phyloP scores from a whole-genome alignment of 23 red algal species.

The Gracilaria caudata region DNA sequence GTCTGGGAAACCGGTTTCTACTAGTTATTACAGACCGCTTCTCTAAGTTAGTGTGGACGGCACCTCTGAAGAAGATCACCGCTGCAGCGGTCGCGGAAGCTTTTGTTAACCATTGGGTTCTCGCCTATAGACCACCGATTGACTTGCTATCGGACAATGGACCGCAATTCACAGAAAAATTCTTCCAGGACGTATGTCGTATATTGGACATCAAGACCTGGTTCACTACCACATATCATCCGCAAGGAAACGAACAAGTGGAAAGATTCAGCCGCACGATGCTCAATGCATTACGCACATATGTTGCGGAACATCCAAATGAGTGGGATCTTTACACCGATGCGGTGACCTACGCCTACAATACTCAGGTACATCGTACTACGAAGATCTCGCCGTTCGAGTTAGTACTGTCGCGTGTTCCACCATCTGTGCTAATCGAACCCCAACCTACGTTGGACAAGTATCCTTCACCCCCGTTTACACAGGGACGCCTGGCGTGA shows the following conservation, averaged over 20 bases:
- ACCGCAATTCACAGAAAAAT: not conserved
- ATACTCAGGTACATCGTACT: not conserved
- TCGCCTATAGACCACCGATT: not conserved
- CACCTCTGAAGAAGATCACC: not conserved
- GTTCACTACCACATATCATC: constrained; percentile 3
- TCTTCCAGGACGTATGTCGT: constrained; percentile 1
- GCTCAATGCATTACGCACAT: not conserved
- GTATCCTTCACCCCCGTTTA: not conserved
- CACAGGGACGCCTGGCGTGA: no score
- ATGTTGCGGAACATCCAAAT: not conserved
- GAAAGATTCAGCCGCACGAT: constrained; percentile 10
- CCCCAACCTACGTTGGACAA: not conserved
- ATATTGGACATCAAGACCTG: not conserved
- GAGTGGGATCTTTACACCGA: not conserved
- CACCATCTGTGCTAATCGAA: not conserved
- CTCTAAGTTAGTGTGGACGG: not conserved
- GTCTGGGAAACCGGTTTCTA: not conserved
- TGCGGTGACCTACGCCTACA: constrained; percentile 2
- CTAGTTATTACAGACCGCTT: not conserved
- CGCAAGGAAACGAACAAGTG: constrained; percentile 5
- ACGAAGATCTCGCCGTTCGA: constrained; percentile 9
- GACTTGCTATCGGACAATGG: not conserved
- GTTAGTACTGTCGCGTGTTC: not conserved
- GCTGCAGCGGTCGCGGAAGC: not conserved
- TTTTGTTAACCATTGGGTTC: not conserved